phyloP scores from a whole-genome alignment of 1,284 basidiomycete genomes.

The Ganoderma boninense region DNA sequence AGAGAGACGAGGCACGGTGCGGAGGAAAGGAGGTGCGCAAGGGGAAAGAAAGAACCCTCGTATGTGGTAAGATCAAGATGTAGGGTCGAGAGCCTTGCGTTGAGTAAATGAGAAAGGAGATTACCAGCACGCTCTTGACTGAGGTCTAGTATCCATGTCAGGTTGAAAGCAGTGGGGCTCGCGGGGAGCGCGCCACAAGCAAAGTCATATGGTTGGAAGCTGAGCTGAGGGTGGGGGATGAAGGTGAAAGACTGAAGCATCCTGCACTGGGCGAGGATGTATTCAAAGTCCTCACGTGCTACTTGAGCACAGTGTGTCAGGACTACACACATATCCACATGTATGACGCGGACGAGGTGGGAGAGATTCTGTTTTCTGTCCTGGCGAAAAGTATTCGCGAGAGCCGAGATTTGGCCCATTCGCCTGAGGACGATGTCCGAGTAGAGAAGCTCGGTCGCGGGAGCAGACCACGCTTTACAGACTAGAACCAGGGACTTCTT shows the following conservation, averaged over 20 bases:
- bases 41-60: background rate
- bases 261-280: background rate
- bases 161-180: background rate
- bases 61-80: background rate
- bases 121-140: background rate
- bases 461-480: constrained; percentile 11
- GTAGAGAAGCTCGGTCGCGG: constrained; percentile 15
- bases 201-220: background rate
- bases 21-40: background rate
- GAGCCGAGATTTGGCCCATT: constrained; percentile 12
- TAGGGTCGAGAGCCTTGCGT: background rate
- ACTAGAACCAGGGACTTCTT: constrained; percentile 15
- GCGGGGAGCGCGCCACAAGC: background rate
- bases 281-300: background rate
- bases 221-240: background rate
- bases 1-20: background rate
- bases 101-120: background rate
- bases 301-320: background rate
- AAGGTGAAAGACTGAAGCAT: background rate
- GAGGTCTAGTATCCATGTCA: background rate
- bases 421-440: constrained; percentile 12
- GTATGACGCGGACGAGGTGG: background rate
- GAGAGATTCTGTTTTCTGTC: background rate
- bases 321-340: background rate
- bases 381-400: constrained; percentile 2